A percentile compares a stretch with the other conserved stretches of the same genome.
phyloP scores from a whole-genome alignment of 2,329 filamentous ascomycete genomes.

The Penicillium aurantiogriseum region DNA sequence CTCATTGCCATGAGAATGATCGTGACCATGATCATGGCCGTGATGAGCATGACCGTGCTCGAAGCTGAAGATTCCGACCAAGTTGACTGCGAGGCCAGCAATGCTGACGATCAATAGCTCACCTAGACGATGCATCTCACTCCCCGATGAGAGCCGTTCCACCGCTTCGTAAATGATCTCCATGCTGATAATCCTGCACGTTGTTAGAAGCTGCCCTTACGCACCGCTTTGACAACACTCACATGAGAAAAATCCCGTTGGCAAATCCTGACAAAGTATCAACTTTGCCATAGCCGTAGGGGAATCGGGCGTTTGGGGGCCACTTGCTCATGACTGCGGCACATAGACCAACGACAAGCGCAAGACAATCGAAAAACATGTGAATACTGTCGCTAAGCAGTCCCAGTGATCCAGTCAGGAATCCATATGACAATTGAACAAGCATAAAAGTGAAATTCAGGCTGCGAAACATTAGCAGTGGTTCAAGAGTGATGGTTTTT shows the following conservation, averaged over 20 bases:
- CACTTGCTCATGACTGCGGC: conserved; percentile 96
- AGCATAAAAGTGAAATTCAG: conserved; percentile 95
- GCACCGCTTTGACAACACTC: conserved; percentile 31
- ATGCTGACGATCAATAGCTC: conserved; percentile 88
- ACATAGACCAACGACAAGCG: conserved; percentile 82
- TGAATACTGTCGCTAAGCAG: conserved; percentile 97
- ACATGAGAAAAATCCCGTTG: conserved; percentile 93
- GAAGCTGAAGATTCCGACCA: conserved; percentile 88
- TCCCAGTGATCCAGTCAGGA: conserved; percentile 86
- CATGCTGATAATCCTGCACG: conserved; percentile 77
- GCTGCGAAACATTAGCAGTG: conserved; percentile 47
- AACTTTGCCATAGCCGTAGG: conserved; percentile 95
- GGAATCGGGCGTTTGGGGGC: conserved; percentile 84
- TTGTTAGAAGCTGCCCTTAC: conserved; percentile 14
- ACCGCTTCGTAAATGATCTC: conserved; percentile 96
- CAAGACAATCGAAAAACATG: conserved; percentile 98
- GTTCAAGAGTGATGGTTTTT: not conserved
- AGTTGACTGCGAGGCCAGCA: conserved; percentile 81
- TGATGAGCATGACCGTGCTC: conserved; percentile 62
- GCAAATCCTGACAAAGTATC: conserved; percentile 95
- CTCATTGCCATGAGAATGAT: conserved; percentile 72
- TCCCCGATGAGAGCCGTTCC: conserved; percentile 79
- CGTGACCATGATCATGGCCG: conserved; percentile 49
- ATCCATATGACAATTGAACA: conserved; percentile 91
- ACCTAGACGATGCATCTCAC: conserved; percentile 76